Conservation (phyloP, 352 stramenopile species). For the Phytophthora gonapodyides region DNA sequence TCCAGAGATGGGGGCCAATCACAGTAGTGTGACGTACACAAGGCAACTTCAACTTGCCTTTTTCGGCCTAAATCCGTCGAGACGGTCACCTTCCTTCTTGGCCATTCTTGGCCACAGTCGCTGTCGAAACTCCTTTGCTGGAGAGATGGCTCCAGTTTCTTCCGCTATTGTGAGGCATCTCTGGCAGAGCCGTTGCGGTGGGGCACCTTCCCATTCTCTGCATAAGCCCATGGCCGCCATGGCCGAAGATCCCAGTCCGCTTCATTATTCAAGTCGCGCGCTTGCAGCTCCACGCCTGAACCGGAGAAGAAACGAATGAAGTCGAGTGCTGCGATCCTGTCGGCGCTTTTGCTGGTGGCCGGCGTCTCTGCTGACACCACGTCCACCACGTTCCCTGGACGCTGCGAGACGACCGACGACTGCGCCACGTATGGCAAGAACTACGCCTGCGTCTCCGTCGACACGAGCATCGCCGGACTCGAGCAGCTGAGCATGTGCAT, state of each 20-base stretch:
- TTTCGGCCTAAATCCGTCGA: no score
- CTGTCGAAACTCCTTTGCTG: no score
- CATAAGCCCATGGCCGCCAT: no score
- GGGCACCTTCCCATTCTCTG: constrained; percentile 22
- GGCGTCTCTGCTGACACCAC: constrained; percentile 24
- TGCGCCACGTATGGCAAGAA: constrained; percentile 59
- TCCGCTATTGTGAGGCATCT: no score
- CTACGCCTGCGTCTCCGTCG: constrained; percentile 74
- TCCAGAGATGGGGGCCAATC: no score
- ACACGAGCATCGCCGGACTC: constrained; percentile 57
- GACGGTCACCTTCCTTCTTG: no score
- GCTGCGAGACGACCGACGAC: constrained; percentile 53
- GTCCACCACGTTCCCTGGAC: constrained; percentile 56
- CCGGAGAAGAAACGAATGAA: constrained; percentile 10
- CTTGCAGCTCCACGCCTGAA: constrained; percentile 4
- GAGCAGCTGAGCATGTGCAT: constrained; percentile 78
- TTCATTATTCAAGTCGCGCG: constrained; percentile 27
- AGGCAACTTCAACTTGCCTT: no score
- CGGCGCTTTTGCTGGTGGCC: constrained; percentile 22
- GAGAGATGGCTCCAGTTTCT: no score
- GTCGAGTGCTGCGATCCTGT: constrained; percentile 22
- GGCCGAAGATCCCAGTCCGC: neutral
- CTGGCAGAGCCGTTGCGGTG: constrained; percentile 17
- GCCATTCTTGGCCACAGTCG: no score
- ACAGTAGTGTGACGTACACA: no score